phyloP scores from a whole-genome alignment of 2,329 filamentous ascomycete species.

The Acrodontium crateriforme region DNA sequence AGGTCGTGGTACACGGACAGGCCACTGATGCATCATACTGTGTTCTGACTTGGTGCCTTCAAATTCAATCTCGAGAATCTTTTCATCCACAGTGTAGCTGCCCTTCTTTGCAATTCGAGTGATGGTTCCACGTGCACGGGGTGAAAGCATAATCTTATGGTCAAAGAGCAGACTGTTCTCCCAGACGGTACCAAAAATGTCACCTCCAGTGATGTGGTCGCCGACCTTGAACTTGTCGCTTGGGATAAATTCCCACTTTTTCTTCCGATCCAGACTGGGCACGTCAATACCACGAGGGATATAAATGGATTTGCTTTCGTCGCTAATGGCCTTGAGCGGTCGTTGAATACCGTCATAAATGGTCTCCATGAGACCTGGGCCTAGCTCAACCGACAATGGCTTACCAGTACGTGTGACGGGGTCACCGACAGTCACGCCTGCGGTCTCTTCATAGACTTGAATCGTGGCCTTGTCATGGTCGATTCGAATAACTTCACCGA shows the following conservation, averaged over 20 bases:
- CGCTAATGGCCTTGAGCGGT: slow-evolving; percentile 73
- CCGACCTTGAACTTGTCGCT: slow-evolving; percentile 66
- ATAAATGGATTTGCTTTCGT: slow-evolving; percentile 76
- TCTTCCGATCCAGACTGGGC: slow-evolving; percentile 75
- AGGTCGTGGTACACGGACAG: slow-evolving; percentile 87
- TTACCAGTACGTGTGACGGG: slow-evolving; percentile 84
- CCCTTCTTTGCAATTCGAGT: slow-evolving; percentile 82
- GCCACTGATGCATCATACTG: slow-evolving; percentile 98
- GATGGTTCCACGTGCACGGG: slow-evolving; percentile 79
- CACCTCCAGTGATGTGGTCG: slow-evolving; percentile 91
- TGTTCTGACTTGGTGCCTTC: slow-evolving; percentile 89
- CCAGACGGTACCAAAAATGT: slow-evolving; percentile 87
- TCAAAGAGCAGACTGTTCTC: slow-evolving; percentile 92
- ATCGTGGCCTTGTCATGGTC: slow-evolving; percentile 91
- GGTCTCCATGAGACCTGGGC: slow-evolving; percentile 92
- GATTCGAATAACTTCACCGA: slow-evolving; percentile 97
- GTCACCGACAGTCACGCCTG: slow-evolving; percentile 90
- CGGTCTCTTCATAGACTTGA: slow-evolving; percentile 98
- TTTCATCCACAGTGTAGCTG: slow-evolving; percentile 84
- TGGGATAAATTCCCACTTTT: slow-evolving; percentile 94
- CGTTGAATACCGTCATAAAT: slow-evolving; percentile 99
- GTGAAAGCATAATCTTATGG: slow-evolving; percentile 86
- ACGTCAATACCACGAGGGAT: slow-evolving; percentile 88
- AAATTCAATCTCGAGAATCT: slow-evolving; percentile 91
- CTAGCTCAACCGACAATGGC: slow-evolving; percentile 92